Conservation (phyloP, 1,284 basidiomycete genomes). For the Flammula alnicola region DNA sequence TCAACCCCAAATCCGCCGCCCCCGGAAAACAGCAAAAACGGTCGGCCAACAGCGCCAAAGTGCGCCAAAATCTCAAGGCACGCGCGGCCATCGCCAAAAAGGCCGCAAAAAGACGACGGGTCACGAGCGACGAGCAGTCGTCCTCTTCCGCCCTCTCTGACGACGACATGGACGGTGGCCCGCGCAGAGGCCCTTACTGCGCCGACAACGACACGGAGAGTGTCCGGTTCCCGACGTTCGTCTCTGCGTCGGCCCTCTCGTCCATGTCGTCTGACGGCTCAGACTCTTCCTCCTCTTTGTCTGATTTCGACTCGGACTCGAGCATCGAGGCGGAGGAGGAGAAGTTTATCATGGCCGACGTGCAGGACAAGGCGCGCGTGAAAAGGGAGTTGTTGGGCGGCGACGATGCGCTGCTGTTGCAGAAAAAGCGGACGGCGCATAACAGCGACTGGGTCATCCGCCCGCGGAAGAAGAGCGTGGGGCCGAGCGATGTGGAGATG, state of each 20-base stretch:
- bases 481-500: constrained; percentile 61
- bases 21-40: constrained; percentile 38
- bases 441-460: constrained; percentile 70
- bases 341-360: constrained; percentile 56
- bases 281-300: constrained; percentile 44
- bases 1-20: constrained; percentile 18
- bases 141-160: constrained; percentile 24
- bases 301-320: constrained; percentile 57
- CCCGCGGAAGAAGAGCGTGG: constrained; percentile 69
- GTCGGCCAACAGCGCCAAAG: constrained; percentile 15
- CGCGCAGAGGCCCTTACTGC: constrained; percentile 30
- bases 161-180: constrained; percentile 34
- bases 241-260: constrained; percentile 62
- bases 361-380: constrained; percentile 50
- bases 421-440: constrained; percentile 45
- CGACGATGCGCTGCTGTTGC: constrained; percentile 38
- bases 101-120: constrained; percentile 35
- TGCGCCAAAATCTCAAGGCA: constrained; percentile 40
- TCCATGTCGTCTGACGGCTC: constrained; percentile 37
- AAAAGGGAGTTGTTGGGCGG: constrained; percentile 60
- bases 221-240: constrained; percentile 66
- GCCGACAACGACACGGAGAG: constrained; percentile 43
- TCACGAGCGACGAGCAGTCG: constrained; percentile 34
- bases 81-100: constrained; percentile 46
- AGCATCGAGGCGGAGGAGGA: constrained; percentile 67